Conservation (phyloP, 2,329 filamentous ascomycete genomes). For the Colletotrichum euphorbiae region DNA sequence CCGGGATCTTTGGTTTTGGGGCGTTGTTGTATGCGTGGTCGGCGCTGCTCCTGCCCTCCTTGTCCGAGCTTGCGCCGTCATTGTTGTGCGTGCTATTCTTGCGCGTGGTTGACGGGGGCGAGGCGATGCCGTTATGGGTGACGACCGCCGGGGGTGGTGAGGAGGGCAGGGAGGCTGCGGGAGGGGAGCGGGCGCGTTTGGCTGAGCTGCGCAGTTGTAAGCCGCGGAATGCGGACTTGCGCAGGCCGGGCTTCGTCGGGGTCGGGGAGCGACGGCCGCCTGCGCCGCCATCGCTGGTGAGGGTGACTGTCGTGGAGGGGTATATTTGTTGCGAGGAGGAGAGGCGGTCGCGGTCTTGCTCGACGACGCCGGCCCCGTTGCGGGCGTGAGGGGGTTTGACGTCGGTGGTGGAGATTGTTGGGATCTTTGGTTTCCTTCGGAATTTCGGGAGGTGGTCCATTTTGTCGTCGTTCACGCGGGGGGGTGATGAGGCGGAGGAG, state of each 20-base stretch:
- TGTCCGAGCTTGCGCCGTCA: constrained; percentile 20
- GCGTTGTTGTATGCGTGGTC: too few relatives aligned
- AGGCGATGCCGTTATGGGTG: constrained; percentile 50
- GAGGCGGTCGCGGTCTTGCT: constrained; percentile 41
- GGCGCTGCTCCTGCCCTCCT: constrained; percentile 17
- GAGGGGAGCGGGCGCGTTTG: constrained; percentile 61
- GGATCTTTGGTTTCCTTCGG: constrained; percentile 58
- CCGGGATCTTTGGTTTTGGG: constrained; percentile 49
- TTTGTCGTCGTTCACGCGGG: constrained; percentile 18
- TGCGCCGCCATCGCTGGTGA: not conserved
- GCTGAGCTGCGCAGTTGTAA: constrained; percentile 58
- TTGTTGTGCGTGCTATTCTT: constrained; percentile 25
- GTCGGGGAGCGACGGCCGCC: constrained; percentile 23
- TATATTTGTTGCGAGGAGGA: constrained; percentile 40
- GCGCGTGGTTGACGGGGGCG: constrained; percentile 37
- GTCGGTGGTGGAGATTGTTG: constrained; percentile 54
- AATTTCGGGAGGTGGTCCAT: constrained; percentile 59
- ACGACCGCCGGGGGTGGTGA: constrained; percentile 47
- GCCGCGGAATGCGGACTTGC: constrained; percentile 56
- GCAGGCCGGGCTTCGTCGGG: constrained; percentile 43
- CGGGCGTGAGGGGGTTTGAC: constrained; percentile 44
- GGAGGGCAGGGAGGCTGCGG: constrained; percentile 43
- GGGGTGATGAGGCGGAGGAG: not conserved
- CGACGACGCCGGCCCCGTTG: constrained; percentile 43
- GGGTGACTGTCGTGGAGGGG: constrained; percentile 39